These are phyloP conservation scores for Sclerotinia subarctica DNA, from an alignment of 2,329 filamentous ascomycete genomes.

Conservation along the genomic window DNA sequence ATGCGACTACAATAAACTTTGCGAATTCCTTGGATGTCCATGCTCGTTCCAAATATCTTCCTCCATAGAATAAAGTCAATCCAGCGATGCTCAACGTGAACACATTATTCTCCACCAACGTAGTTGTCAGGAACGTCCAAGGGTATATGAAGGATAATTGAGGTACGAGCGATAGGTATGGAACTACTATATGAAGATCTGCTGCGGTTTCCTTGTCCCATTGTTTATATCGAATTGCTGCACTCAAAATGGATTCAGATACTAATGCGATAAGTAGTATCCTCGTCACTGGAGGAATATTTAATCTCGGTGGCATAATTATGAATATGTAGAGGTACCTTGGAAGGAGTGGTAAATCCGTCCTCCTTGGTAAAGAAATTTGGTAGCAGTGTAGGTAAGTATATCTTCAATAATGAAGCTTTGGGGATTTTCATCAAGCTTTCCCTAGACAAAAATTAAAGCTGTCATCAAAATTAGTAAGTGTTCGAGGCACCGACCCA, in stretches of 20 bases:
- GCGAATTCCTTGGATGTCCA: conserved; percentile 91
- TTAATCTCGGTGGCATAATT: conserved; percentile 76
- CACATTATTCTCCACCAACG: conserved; percentile 89
- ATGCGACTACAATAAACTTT: conserved; percentile 78
- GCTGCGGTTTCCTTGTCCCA: conserved; percentile 54
- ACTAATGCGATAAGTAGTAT: conserved; percentile 72
- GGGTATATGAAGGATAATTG: conserved; percentile 81
- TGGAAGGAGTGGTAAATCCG: neutral
- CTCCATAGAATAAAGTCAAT: conserved; percentile 82
- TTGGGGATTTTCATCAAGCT: conserved; percentile 3
- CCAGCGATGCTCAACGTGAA: conserved; percentile 77
- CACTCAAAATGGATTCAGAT: conserved; percentile 77
- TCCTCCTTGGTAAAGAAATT: neutral
- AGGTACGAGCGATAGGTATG: conserved; percentile 85
- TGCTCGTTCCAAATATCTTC: conserved; percentile 89
- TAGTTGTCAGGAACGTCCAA: conserved; percentile 85
- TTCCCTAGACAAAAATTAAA: conserved; percentile 6
- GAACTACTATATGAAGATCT: conserved; percentile 64
- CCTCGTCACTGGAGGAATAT: conserved; percentile 88
- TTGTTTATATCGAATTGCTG: conserved; percentile 70
- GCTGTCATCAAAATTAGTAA: conserved; percentile 1
- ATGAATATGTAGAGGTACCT: neutral
- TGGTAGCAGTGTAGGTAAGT: conserved; percentile 22
- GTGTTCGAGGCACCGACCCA: neutral
- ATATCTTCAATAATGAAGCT: conserved; percentile 11